These are phyloP conservation scores for Gossypium arboreum DNA, from an alignment of 345 rosid species.

Conservation along the genomic window DNA sequence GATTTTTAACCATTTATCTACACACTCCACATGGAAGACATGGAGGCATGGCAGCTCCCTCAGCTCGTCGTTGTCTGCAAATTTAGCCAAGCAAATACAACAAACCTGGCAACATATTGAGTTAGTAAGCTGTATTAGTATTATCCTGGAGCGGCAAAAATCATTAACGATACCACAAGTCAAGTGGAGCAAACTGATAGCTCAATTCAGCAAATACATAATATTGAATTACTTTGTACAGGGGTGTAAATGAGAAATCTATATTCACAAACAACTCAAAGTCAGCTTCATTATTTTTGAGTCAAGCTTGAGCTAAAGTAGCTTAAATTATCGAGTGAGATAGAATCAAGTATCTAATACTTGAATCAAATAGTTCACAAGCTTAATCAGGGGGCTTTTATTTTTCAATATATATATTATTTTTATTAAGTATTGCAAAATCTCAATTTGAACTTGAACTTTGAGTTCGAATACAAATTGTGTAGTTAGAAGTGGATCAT, in stretches of 20 bases:
- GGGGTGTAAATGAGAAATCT: background rate
- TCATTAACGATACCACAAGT: background rate
- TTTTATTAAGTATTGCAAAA: background rate
- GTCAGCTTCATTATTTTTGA: too few species aligned
- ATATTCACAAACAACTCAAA: background rate
- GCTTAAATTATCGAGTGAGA: background rate
- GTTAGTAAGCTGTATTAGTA: background rate
- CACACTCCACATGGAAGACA: constrained; percentile 67
- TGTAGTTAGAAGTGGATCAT: background rate
- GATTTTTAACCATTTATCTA: constrained; percentile 76
- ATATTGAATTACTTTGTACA: background rate
- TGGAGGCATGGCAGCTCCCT: constrained; percentile 69
- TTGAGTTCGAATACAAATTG: background rate
- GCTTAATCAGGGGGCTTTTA: background rate
- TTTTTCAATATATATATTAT: background rate
- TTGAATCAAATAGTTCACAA: background rate
- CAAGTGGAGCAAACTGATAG: background rate
- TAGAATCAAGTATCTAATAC: background rate
- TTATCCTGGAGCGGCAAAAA: background rate
- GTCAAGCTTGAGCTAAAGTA: background rate
- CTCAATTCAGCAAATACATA: background rate
- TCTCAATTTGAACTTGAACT: background rate
- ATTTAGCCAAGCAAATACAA: constrained; percentile 68
- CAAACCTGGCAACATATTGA: constrained; percentile 47
- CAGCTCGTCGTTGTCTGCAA: constrained; percentile 54